Percentiles rank a stretch among this genome's conserved stretches.
These are phyloP conservation scores for Pseudogymnoascus sp. DNA, from an alignment of 2,329 filamentous ascomycete species.

Conservation along the genomic window DNA sequence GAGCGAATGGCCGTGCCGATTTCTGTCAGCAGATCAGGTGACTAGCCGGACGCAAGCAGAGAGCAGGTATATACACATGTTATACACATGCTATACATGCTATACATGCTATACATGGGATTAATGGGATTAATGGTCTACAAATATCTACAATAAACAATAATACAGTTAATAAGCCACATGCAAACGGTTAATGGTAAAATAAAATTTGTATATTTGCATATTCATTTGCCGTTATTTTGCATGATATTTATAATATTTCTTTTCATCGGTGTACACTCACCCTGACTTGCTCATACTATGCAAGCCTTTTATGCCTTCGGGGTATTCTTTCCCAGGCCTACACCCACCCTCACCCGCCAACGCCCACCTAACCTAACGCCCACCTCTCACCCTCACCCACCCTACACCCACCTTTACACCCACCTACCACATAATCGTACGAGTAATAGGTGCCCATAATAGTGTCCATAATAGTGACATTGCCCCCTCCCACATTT, in stretches of 20 bases:
- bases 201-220: neutral
- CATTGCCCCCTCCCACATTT: neutral
- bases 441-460: neutral
- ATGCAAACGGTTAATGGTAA: neutral
- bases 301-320: no score
- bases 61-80: no score
- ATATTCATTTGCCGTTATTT: neutral
- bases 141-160: neutral
- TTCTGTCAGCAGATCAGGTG: slow-evolving; percentile 8
- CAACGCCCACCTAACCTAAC: no score
- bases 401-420: neutral
- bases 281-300: no score
- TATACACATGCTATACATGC: no score
- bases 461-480: neutral
- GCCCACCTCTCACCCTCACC: no score
- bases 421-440: neutral
- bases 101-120: no score
- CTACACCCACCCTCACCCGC: no score
- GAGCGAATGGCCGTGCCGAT: neutral
- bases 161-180: neutral
- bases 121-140: no score
- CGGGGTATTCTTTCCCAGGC: no score
- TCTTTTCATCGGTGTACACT: no score
- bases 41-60: neutral
- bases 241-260: no score